Evolutionary conservation across 164 flowering plant species (phyloP), one percentile per base, ranked within the genome.

Genomic region (Tetracentron sinense): DNA sequence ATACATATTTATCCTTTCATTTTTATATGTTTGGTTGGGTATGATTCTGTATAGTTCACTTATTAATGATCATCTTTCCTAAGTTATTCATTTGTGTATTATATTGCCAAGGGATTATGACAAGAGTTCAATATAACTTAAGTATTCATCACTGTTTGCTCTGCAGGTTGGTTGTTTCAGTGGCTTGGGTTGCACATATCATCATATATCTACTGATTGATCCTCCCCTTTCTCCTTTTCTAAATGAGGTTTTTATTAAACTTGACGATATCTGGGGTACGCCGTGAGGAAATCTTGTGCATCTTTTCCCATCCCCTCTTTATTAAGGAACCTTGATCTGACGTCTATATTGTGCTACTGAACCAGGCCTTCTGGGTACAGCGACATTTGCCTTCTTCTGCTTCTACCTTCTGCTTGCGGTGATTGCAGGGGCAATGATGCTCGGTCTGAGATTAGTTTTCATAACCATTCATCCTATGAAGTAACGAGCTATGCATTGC

Each of bases 401-500:
- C 86, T 88, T 94, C 85, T 94, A 91, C 79, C 96, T 91, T 74
- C 83, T 94, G 55, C 73, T 94, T 70, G 92, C 99, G 7, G 96
- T 91, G 60, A 83, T 94, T 72, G 96, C 99, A 69, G 99, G 99
- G 49, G 97, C 93, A 38, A 88, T 85, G 96, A 86, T 95, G 97
- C 82, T 95, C 68, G 97, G 99, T 14, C 73, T 95, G 72, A 78
- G 88, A 84, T 76, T 95, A 70, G 97, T 92, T 74, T 95, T 95
- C 75, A 82, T 95, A 33, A 95, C 99, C 38, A 92, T 95, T 68
- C 97, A 95, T 78, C 99, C 99, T 42, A 95, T 95, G 99, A 95
- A 92, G 97, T 95, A 92, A 70, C 53, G 54, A 47, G 49, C 54
- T 53, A 27, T 63, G 23, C 42, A 48, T 74, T 27, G 19, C 21